Evolutionary conservation across 129 eudicot genomes (phyloP).

Genomic region (Pittosporum tobira): DNA sequence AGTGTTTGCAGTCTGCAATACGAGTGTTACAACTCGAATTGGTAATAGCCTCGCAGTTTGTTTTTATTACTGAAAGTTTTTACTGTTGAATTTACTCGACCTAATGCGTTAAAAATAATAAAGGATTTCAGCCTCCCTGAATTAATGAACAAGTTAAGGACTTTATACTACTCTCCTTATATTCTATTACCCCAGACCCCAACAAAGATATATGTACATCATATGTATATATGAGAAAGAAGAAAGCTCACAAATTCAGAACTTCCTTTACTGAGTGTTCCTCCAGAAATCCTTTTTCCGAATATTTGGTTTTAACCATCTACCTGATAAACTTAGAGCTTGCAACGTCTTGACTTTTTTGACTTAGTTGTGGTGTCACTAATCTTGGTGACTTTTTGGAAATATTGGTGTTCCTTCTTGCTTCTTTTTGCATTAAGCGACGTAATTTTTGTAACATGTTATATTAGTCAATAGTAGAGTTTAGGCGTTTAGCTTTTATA

Average conservation of each 20-base stretch:
- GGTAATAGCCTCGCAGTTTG: not conserved
- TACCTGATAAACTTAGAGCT: not conserved
- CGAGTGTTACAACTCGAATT: not conserved
- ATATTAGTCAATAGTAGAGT: no score
- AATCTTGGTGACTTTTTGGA: not conserved
- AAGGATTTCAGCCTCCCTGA: not conserved
- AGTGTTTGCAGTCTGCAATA: not conserved
- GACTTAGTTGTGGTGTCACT: not conserved
- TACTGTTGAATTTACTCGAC: no score
- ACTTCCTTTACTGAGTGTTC: not conserved
- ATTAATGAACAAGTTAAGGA: not conserved
- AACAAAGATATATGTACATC: not conserved
- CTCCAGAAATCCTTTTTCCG: not conserved
- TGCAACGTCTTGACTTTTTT: not conserved
- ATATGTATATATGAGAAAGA: not conserved
- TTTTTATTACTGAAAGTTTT: not conserved
- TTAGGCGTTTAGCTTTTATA: no score
- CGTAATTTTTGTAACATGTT: no score
- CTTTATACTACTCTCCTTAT: not conserved
- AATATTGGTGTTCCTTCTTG: not conserved
- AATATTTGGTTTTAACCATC: not conserved
- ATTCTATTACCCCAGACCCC: not conserved
- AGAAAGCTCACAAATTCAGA: not conserved
- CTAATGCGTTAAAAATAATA: no score
- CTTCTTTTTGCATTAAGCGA: not conserved